Percentiles rank a stretch among this genome's conserved stretches.
These are phyloP conservation scores for Ligustrum vulgare DNA, from an alignment of 257 asterid genomes.

Conservation along the genomic window DNA sequence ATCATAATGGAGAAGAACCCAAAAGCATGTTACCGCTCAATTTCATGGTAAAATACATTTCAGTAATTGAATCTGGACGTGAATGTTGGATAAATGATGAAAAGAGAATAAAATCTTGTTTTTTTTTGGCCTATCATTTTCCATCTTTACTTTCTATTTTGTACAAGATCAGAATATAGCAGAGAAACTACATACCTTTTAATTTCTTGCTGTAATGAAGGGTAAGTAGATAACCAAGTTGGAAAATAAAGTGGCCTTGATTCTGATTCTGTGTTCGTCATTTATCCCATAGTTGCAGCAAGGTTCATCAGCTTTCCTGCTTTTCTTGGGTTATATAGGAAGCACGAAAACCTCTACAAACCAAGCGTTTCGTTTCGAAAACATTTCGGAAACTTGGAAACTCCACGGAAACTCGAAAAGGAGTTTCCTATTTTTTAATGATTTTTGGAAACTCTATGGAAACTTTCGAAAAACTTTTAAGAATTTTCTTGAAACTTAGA, in stretches of 20 bases:
- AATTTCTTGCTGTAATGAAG: not conserved
- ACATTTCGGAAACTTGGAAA: too few relatives aligned
- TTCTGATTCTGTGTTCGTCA: not conserved
- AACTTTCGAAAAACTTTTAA: too few relatives aligned
- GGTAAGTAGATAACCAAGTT: too few relatives aligned
- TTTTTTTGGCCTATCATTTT: slow-evolving; percentile 23
- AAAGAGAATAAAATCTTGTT: slow-evolving; percentile 26
- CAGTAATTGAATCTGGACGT: slow-evolving; percentile 43
- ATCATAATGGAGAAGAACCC: not conserved
- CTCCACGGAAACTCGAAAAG: too few relatives aligned
- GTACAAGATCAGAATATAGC: not conserved
- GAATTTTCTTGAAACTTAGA: too few relatives aligned
- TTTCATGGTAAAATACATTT: slow-evolving; percentile 23
- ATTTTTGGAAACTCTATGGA: too few relatives aligned
- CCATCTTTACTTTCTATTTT: not conserved
- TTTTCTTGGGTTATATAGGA: not conserved
- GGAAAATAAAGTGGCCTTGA: not conserved
- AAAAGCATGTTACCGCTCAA: slow-evolving; percentile 9
- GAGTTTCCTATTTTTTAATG: too few relatives aligned
- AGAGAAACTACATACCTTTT: not conserved
- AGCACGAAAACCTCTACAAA: too few relatives aligned
- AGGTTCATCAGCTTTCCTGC: not conserved
- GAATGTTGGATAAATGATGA: slow-evolving; percentile 29
- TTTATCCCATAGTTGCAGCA: not conserved
- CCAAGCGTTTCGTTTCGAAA: too few relatives aligned